Percentiles rank a stretch among this genome's conserved stretches.
These are phyloP conservation scores for Ogataea saltuana DNA, from an alignment of 805 yeast genomes.

Conservation along the genomic window DNA sequence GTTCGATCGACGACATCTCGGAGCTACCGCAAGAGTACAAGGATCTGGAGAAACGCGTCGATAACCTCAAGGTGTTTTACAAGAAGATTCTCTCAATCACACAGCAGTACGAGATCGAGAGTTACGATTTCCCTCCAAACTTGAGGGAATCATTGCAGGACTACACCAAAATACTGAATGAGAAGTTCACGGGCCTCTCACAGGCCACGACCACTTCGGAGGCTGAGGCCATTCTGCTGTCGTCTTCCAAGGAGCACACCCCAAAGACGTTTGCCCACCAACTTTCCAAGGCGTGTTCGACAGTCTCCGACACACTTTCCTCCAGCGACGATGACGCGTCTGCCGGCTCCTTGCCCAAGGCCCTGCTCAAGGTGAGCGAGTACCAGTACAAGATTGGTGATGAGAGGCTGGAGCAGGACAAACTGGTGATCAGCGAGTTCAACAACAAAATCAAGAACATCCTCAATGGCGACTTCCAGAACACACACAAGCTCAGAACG, in stretches of 20 bases:
- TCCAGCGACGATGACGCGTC: slow-evolving; percentile 39
- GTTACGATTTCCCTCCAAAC: slow-evolving; percentile 84
- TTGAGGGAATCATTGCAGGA: slow-evolving; percentile 64
- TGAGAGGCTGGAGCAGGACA: slow-evolving; percentile 70
- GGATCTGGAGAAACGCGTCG: slow-evolving; percentile 65
- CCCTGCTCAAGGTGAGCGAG: slow-evolving; percentile 55
- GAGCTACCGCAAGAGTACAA: slow-evolving; percentile 76
- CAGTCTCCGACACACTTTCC: slow-evolving; percentile 48
- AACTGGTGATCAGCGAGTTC: slow-evolving; percentile 57
- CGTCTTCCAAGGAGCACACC: slow-evolving; percentile 37
- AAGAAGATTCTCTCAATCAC: slow-evolving; percentile 52
- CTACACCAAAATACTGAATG: slow-evolving; percentile 56
- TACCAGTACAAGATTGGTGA: slow-evolving; percentile 64
- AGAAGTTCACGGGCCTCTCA: slow-evolving; percentile 58
- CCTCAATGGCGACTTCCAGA: slow-evolving; percentile 58
- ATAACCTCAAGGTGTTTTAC: slow-evolving; percentile 60
- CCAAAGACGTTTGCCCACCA: slow-evolving; percentile 79
- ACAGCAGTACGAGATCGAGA: slow-evolving; percentile 67
- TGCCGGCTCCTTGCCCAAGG: slow-evolving; percentile 51
- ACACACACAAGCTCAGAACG: slow-evolving; percentile 60
- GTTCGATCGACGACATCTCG: slow-evolving; percentile 64
- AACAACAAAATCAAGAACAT: slow-evolving; percentile 54
- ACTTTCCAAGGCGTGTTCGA: slow-evolving; percentile 55
- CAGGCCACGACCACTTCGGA: slow-evolving; percentile 68
- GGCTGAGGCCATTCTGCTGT: slow-evolving; percentile 54